Evolutionary conservation across 257 asterid species (phyloP), one percentile per base, ranked within the genome.

Genomic region (Nicotiana tabacum): DNA sequence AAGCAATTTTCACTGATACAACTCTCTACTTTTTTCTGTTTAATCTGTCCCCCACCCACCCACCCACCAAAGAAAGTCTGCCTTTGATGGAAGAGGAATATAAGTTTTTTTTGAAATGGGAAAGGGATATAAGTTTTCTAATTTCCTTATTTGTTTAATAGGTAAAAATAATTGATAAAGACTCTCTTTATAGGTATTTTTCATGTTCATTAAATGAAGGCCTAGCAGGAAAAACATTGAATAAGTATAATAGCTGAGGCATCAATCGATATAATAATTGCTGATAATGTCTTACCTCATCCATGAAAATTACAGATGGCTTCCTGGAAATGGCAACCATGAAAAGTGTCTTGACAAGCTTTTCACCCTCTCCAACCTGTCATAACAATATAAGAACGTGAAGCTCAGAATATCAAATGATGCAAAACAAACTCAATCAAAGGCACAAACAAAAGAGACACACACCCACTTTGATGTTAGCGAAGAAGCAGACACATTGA

Each of bases 331-430:
- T 88, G 84, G 99, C 98, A 84, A 94, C 96, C 93, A 85, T 87
- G 85, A 96, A 96, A 87, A 96, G 98, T 76, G 98, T 93, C 5
- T 97, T 93, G 66, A 96, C 98, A 87, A 96, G 98, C 91, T 96
- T 96, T 92, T 96, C 99, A 27, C 97, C 99, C 88, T 96, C 99
- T 83, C 99, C 99, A 33, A 96, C 98, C 99, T 96, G 90, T 29
- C 83, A 86, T 68, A 68, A 77, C 30, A 85, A 81, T 82, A 61
- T 68, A 86, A 77, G 84, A 83, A 51, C 33, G 81, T 68, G 66
- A 64, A 61, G 77, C 33, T 37, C 69, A 48, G 68, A 65, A 9
- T 6, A 39, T 46, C 21, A 55, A 43, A 35, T 6, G 37, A 66
- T 13, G 29, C 16, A 51, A 48, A 39, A 35, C 51, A 33, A 46